These are phyloP conservation scores for Fusarium miscanthi DNA, from an alignment of 2,329 filamentous ascomycete species.

Conservation along the genomic window DNA sequence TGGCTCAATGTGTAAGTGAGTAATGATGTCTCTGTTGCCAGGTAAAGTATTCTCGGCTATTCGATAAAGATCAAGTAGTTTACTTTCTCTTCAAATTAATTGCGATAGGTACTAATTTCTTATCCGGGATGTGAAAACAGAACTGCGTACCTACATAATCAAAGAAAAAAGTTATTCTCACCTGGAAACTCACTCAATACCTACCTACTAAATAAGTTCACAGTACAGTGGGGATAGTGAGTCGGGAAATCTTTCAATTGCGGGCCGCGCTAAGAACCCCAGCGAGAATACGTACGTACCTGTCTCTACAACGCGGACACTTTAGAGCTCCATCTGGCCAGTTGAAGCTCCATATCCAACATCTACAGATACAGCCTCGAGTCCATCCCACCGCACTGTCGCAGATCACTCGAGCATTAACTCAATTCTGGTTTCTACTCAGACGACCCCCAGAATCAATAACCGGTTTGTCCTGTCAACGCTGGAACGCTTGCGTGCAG, in stretches of 20 bases:
- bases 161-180: not conserved
- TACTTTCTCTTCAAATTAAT: not conserved
- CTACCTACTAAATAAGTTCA: not conserved
- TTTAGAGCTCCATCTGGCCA: constrained; percentile 47
- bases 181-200: not conserved
- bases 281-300: constrained; percentile 43
- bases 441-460: not conserved
- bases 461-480: constrained; percentile 4
- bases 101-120: not conserved
- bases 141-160: not conserved
- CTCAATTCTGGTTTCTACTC: not conserved
- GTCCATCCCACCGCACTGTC: not conserved
- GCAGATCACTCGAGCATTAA: not conserved
- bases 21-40: not conserved
- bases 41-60: not conserved
- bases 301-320: constrained; percentile 2
- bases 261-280: constrained; percentile 22
- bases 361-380: constrained; percentile 22
- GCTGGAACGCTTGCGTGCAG: not conserved
- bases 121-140: not conserved
- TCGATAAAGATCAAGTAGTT: not conserved
- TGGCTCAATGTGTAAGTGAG: not conserved
- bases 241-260: constrained; percentile 19
- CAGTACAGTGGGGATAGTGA: constrained; percentile 19
- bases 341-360: constrained; percentile 39